These are phyloP conservation scores for Coniochaeta sp. DNA, from an alignment of 2,329 filamentous ascomycete genomes.

Conservation along the genomic window DNA sequence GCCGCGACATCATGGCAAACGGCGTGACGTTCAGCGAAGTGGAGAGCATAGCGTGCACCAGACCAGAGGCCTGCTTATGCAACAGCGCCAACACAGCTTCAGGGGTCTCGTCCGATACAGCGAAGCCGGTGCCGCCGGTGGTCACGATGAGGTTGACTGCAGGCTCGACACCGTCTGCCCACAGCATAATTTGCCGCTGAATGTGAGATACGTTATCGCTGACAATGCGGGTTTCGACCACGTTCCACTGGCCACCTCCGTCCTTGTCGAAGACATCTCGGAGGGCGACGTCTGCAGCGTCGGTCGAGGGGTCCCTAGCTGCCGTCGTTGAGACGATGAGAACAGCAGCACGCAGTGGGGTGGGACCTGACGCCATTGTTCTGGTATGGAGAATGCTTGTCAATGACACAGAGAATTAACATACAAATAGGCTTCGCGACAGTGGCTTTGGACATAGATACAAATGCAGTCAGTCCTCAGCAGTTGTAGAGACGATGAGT, in stretches of 20 bases:
- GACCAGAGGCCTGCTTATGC: slow-evolving; percentile 77
- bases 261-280: slow-evolving; percentile 60
- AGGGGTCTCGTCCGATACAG: slow-evolving; percentile 75
- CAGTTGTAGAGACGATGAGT: not conserved
- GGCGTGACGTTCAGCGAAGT: slow-evolving; percentile 80
- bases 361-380: slow-evolving; percentile 24
- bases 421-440: no score
- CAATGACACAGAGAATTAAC: no score
- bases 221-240: slow-evolving; percentile 66
- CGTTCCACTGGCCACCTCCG: slow-evolving; percentile 63
- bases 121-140: slow-evolving; percentile 91
- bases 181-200: slow-evolving; percentile 61
- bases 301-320: slow-evolving; percentile 67
- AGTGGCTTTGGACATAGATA: no score
- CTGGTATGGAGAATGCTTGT: not conserved
- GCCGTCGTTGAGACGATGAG: slow-evolving; percentile 90
- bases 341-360: slow-evolving; percentile 62
- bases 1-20: slow-evolving; percentile 95
- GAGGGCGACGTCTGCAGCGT: slow-evolving; percentile 63
- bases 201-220: slow-evolving; percentile 69
- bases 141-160: slow-evolving; percentile 72
- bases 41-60: slow-evolving; percentile 93
- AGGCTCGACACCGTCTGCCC: slow-evolving; percentile 65
- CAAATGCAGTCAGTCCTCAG: no score
- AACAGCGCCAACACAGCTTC: slow-evolving; percentile 80